Conservation (phyloP, 2,329 filamentous ascomycete genomes). For the Rutstroemia sp. region DNA sequence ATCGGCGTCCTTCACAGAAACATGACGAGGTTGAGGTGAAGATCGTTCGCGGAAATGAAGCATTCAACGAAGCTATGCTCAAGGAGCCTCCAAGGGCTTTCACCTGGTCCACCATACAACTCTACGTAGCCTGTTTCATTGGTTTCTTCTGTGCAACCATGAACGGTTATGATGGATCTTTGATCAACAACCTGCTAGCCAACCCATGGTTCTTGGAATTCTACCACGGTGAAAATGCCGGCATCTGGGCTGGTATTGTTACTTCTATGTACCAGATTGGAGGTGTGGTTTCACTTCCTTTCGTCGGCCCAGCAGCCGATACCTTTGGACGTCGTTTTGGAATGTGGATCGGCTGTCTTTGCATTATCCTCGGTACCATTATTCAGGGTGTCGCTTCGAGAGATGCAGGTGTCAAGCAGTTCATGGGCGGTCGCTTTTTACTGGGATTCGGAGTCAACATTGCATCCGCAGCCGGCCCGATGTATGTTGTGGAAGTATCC, state of each 20-base stretch:
- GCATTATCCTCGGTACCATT: constrained; percentile 39
- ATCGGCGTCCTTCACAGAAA: constrained; percentile 16
- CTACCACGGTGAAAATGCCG: constrained; percentile 36
- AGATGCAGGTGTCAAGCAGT: constrained; percentile 32
- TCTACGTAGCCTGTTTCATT: constrained; percentile 39
- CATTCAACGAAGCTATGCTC: constrained; percentile 47
- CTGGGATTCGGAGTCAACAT: constrained; percentile 50
- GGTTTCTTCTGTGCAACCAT: constrained; percentile 44
- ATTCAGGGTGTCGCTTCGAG: constrained; percentile 36
- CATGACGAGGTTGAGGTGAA: constrained; percentile 31
- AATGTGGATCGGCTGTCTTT: constrained; percentile 38
- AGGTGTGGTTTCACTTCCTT: constrained; percentile 39
- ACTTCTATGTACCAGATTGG: constrained; percentile 47
- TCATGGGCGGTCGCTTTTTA: constrained; percentile 51
- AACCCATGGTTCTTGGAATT: constrained; percentile 35
- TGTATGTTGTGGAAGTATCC: constrained; percentile 41
- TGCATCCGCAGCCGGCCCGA: constrained; percentile 38
- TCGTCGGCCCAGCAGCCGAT: constrained; percentile 41
- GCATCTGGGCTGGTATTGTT: constrained; percentile 42
- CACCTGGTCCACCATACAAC: constrained; percentile 33
- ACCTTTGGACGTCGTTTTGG: constrained; percentile 40
- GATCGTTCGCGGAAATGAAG: constrained; percentile 43
- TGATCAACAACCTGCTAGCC: constrained; percentile 42
- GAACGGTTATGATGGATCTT: constrained; percentile 45
- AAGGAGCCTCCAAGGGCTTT: constrained; percentile 42